Base-by-base conservation (phyloP, 768 basidiomycete species). In the Kockovaella imperatae region DNA sequence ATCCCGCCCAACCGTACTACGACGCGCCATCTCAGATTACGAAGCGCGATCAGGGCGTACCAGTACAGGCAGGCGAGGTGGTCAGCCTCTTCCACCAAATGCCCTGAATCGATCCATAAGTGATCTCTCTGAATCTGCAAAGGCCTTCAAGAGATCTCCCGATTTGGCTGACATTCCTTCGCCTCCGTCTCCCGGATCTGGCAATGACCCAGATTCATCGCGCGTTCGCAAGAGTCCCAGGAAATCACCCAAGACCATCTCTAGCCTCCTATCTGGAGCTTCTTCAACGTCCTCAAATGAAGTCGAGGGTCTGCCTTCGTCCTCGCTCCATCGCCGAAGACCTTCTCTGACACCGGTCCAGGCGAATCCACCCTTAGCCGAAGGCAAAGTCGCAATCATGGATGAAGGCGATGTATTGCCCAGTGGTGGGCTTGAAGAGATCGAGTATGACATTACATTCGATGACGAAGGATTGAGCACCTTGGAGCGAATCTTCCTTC, bases 401-500 rank as follows among this genome's bases (percentile, higher is more conserved):
- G 62, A 60, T 46, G 67, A 66, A 50, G 64, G 61, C 1, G 57
- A 66, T 39, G 43, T 62, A 4, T 45, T 64, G 21, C 65, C 64
- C 0, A 47, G 42, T 5, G 59, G 54, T 2, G 67, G 65, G 23
- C 31, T 57, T 3, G 57, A 59, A 14, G 57, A 69, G 49, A n/a
- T n/a, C n/a, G n/a, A n/a, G n/a, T n/a, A n/a, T n/a, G 74, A 73
- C 39, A 69, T 74, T 40, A 72, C 69, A 15, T 71, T 82, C 62
- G 87, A 90, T 56, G 86, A 89, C 56, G 87, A 87, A 54, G 80
- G 80, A 45, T 77, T 91, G 52, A 86, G 74, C 69, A 79, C 86
- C 18, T 79, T 96, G 40, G 91, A 96, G 73, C 83, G 85, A 64
- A 91, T 93, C 52, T 95, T 89, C 73, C 79, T 95, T 42, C 86